Conservation (phyloP, 2,329 filamentous ascomycete species). For the Cladophialophora immunda region DNA sequence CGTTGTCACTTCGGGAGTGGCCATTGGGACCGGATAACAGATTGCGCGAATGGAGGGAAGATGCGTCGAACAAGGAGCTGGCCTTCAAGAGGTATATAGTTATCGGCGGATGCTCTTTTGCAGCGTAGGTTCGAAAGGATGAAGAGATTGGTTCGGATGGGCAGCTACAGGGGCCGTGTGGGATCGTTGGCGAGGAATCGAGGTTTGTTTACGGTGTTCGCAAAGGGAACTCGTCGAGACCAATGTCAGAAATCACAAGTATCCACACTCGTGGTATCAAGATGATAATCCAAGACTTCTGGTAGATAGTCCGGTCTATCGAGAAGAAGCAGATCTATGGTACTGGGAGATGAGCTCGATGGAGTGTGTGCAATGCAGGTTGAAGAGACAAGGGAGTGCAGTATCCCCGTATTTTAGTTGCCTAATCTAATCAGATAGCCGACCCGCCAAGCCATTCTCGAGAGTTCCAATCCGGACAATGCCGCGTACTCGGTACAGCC, state of each 20-base stretch:
- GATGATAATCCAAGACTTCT: not conserved
- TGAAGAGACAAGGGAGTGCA: not conserved
- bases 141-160: not conserved
- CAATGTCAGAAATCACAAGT: not conserved
- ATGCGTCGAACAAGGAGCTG: not conserved
- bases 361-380: not conserved
- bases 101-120: not conserved
- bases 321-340: not conserved
- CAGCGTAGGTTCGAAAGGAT: not conserved
- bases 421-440: constrained; percentile 4
- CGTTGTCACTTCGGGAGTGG: constrained; percentile 24
- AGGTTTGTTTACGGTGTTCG: constrained; percentile 4
- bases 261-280: not conserved
- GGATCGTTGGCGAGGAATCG: not conserved
- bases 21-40: not conserved
- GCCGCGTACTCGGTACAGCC: no score
- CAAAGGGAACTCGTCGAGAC: not conserved
- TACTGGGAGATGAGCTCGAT: not conserved
- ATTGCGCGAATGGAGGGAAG: not conserved
- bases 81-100: not conserved
- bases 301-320: not conserved
- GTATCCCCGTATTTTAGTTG: not conserved
- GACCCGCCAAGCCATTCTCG: not conserved
- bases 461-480: not conserved
- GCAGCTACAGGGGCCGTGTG: not conserved